Evolutionary conservation across 306 rosid genomes (phyloP).

Genomic region (Vicia villosa): DNA sequence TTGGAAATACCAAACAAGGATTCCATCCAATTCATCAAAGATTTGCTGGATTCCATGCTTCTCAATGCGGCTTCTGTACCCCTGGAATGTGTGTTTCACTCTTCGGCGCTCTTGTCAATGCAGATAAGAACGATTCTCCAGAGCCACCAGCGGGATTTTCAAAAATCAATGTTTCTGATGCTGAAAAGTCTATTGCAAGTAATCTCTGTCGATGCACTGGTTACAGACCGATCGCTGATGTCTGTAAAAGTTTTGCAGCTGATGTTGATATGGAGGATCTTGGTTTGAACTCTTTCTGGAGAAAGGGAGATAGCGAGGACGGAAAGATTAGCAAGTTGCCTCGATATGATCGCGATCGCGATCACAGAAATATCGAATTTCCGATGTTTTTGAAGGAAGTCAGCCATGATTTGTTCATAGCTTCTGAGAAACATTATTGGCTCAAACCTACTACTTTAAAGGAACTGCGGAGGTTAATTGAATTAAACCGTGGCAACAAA

Average conservation of each 20-base stretch:
- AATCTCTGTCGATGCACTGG: constrained; percentile 98
- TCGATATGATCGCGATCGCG: constrained; percentile 36
- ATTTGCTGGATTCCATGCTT: constrained; percentile 80
- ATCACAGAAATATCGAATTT: constrained; percentile 45
- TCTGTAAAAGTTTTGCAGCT: constrained; percentile 85
- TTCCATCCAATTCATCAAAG: constrained; percentile 84
- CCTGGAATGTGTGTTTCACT: constrained; percentile 94
- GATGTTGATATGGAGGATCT: constrained; percentile 89
- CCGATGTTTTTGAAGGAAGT: constrained; percentile 70
- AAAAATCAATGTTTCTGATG: constrained; percentile 67
- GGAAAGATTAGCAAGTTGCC: constrained; percentile 55
- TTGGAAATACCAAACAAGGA: constrained; percentile 82
- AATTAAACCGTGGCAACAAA: constrained; percentile 20
- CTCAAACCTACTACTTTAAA: constrained; percentile 31
- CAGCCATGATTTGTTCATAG: constrained; percentile 34
- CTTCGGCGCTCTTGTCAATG: constrained; percentile 66
- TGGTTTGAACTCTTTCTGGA: constrained; percentile 84
- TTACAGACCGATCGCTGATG: constrained; percentile 86
- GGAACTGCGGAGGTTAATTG: constrained; percentile 33
- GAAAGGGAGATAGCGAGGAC: constrained; percentile 57
- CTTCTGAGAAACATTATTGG: constrained; percentile 39
- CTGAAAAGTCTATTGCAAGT: constrained; percentile 80
- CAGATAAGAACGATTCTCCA: constrained; percentile 55
- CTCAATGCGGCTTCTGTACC: constrained; percentile 95
- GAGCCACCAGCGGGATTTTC: constrained; percentile 77